Evolutionary conservation across 1,284 basidiomycete genomes (phyloP).

Genomic region (Baeospora myosura): DNA sequence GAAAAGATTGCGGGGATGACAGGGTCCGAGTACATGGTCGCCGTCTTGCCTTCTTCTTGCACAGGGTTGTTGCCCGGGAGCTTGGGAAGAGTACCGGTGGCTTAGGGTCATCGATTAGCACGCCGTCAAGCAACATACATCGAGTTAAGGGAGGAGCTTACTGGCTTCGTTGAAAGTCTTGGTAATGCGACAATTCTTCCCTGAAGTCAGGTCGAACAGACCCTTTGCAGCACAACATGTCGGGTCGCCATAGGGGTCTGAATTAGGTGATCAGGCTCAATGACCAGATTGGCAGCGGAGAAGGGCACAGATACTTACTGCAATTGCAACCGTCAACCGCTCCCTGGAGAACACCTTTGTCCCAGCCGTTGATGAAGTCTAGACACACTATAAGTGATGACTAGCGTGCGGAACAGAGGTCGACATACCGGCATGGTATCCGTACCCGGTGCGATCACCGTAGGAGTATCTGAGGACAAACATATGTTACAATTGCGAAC

Average conservation of each 20-base stretch:
- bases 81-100: constrained; percentile 26
- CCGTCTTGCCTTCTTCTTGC: constrained; percentile 23
- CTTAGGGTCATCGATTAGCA: constrained; percentile 16
- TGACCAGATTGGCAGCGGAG: no score
- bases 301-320: constrained; percentile 28
- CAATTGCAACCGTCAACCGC: constrained; percentile 40
- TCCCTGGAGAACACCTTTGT: constrained; percentile 34
- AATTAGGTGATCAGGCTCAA: no score
- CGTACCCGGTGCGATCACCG: constrained; percentile 43
- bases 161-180: constrained; percentile 11
- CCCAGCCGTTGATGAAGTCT: constrained; percentile 50
- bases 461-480: constrained; percentile 25
- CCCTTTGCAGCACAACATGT: constrained; percentile 15
- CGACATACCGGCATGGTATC: constrained; percentile 38
- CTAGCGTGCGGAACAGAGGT: neutral
- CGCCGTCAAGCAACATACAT: neutral
- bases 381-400: neutral
- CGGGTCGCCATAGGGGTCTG: constrained; percentile 24
- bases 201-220: constrained; percentile 12
- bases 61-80: constrained; percentile 40
- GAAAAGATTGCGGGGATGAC: constrained; percentile 26
- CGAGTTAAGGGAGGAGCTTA: neutral
- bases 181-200: constrained; percentile 10
- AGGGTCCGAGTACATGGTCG: constrained; percentile 21
- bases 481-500: neutral